A percentile compares a stretch with the other conserved stretches of the same genome.
Evolutionary conservation across 352 stramenopile genomes (phyloP).

Genomic region (Phytophthora macrochlamydospora): DNA sequence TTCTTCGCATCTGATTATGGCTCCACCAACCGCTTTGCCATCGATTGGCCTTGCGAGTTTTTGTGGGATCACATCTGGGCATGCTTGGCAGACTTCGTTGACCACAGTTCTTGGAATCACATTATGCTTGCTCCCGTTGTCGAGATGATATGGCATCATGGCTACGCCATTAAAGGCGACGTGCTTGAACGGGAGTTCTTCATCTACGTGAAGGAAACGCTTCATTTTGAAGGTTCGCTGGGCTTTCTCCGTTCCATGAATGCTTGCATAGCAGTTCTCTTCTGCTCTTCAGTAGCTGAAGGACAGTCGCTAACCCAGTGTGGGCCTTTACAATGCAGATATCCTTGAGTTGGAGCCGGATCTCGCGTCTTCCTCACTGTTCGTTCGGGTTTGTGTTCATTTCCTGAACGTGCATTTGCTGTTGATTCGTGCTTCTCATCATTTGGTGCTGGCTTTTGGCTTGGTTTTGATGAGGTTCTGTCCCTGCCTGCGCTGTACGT

Average conservation of each 20-base stretch:
- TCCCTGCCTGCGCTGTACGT: not conserved
- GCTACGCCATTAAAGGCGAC: conserved; percentile 6
- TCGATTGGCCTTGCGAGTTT: not conserved
- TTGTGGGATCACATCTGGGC: not conserved
- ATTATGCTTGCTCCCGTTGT: conserved; percentile 3
- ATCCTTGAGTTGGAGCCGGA: not conserved
- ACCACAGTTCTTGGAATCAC: conserved; percentile 7
- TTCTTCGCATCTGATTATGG: not conserved
- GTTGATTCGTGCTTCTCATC: no score
- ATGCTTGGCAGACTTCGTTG: not conserved
- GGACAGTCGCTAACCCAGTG: conserved; percentile 10
- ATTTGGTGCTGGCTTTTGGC: not conserved
- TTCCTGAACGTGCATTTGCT: no score
- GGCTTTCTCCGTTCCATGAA: not conserved
- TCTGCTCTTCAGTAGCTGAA: not conserved
- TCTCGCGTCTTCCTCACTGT: no score
- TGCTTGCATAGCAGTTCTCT: not conserved
- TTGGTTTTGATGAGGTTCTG: not conserved
- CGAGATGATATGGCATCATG: not conserved
- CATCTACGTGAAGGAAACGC: not conserved
- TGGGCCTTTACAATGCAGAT: not conserved
- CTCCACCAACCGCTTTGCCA: not conserved
- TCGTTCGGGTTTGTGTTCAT: no score
- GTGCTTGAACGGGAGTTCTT: not conserved
- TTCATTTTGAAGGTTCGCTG: not conserved